Base-by-base conservation (phyloP, 768 basidiomycete species). In the Pleurotus tuoliensis region DNA sequence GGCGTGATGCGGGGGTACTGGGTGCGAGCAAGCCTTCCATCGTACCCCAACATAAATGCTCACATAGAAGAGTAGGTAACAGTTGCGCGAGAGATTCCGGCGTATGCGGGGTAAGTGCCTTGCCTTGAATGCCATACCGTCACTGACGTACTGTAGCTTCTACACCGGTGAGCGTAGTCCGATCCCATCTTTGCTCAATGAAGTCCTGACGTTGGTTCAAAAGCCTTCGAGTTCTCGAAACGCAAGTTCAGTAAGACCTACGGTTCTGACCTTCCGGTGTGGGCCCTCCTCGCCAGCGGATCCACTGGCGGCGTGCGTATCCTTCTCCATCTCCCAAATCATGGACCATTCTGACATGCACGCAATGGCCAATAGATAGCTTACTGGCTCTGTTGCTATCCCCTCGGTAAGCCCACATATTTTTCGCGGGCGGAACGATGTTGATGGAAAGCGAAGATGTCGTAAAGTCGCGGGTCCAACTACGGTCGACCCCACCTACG, bases 1-100 rank as follows among this genome's bases (percentile, higher is more conserved):
- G 97, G 97, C 4, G 78, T 98, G 51, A 97, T 99, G 95, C 77
- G 97, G 16, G 97, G 97, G 1, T 98, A 94, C 68, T 98, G 96
- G 96, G 94, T 93, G 58, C 56, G 75, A 64, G 8, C 5, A 22
- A 20, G 49, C 20, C 57, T 24, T n/a, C 24, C 22, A 24, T 25
- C 27, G 51, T 47, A 34, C 3, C 40, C 40, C 15, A 8, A 37
- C 57, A 9, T 9, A 12, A n/a, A 11, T 9, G n/a, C 3, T 41
- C 44, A 46, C 9, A 53, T 11, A 37, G 47, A 51, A 51, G 9
- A 11, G 4, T 63, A 95, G 94, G 80, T 94, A 11, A 98, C 97
- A 0, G 83, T 98, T 16, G 85, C 86, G 0, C 80, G 95, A 62
- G 97, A 99, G 71, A 94, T 98, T 37, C 97, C 97, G 2, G 96